These are phyloP conservation scores for Anisodus tanguticus DNA, from an alignment of 257 asterid genomes.

Conservation along the genomic window DNA sequence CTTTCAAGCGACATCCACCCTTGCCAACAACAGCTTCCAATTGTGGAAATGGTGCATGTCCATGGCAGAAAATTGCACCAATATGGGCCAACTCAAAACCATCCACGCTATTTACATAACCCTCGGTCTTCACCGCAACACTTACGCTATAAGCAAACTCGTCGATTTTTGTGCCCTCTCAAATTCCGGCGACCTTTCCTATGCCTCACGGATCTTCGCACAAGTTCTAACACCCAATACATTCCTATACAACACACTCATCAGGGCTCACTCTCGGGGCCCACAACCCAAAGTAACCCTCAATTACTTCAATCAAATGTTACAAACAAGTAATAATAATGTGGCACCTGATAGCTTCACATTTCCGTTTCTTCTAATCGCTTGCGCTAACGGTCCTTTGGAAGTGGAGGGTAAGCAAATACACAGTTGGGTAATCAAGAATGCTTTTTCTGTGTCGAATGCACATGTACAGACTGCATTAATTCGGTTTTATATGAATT, in stretches of 20 bases:
- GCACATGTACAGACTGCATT: conserved; percentile 69
- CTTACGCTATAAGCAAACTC: conserved; percentile 67
- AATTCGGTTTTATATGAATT: conserved; percentile 55
- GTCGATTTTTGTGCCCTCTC: conserved; percentile 58
- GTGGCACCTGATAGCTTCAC: conserved; percentile 64
- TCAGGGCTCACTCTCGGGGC: conserved; percentile 58
- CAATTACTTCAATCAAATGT: conserved; percentile 45
- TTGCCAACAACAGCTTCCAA: conserved; percentile 32
- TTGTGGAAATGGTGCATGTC: conserved; percentile 50
- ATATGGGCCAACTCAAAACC: conserved; percentile 61
- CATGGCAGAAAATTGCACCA: conserved; percentile 47
- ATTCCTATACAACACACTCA: conserved; percentile 69
- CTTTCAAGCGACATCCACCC: neutral
- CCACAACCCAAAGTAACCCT: conserved; percentile 49
- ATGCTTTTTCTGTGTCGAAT: conserved; percentile 50
- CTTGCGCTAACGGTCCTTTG: conserved; percentile 60
- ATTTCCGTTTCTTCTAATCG: conserved; percentile 69
- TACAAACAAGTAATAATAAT: conserved; percentile 26
- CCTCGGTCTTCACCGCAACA: conserved; percentile 57
- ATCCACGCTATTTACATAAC: conserved; percentile 68
- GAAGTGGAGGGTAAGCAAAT: conserved; percentile 51
- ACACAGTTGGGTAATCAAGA: conserved; percentile 60
- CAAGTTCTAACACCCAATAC: conserved; percentile 60
- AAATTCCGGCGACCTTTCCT: conserved; percentile 51
- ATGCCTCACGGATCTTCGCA: conserved; percentile 61